Percentiles rank a stretch among this genome's conserved stretches.
Conservation (phyloP, 768 basidiomycete genomes). For the Boletus vermiculosoides region DNA sequence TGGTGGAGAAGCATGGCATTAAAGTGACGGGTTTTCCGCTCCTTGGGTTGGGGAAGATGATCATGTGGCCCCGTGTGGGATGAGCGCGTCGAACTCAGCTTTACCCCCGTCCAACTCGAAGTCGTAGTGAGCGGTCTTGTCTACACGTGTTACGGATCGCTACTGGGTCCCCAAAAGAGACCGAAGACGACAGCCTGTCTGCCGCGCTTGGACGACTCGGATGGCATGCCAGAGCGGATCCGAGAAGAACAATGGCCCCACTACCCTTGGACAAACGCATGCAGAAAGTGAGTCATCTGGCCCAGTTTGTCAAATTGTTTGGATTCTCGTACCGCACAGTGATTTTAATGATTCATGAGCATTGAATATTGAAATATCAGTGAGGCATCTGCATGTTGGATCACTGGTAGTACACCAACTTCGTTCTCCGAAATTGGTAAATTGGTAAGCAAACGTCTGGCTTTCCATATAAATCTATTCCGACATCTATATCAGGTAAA, state of each 20-base stretch:
- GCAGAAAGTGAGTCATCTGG: not conserved
- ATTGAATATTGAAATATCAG: too few relatives aligned
- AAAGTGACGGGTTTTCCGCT: constrained; percentile 7
- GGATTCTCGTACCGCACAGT: too few relatives aligned
- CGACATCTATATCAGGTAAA: constrained; percentile 17
- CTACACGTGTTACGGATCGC: constrained; percentile 9
- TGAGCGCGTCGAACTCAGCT: not conserved
- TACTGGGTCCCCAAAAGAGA: not conserved
- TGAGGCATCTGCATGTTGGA: too few relatives aligned
- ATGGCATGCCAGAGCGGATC: not conserved
- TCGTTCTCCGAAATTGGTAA: too few relatives aligned
- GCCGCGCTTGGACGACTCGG: not conserved
- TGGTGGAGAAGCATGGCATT: constrained; percentile 12
- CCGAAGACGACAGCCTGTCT: constrained; percentile 5
- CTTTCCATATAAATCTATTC: constrained; percentile 12
- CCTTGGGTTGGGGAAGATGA: constrained; percentile 6
- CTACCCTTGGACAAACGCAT: constrained; percentile 6
- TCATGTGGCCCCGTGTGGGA: not conserved
- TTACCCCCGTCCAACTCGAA: not conserved
- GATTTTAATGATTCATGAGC: too few relatives aligned
- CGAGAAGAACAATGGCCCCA: not conserved
- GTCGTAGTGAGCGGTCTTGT: constrained; percentile 8
- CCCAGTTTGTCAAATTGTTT: too few relatives aligned
- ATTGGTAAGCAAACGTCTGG: too few relatives aligned
- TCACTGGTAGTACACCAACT: too few relatives aligned